Evolutionary conservation across 305 asterid species (phyloP), one percentile per base, ranked within the genome.

Genomic region (Solanum hybrid): DNA sequence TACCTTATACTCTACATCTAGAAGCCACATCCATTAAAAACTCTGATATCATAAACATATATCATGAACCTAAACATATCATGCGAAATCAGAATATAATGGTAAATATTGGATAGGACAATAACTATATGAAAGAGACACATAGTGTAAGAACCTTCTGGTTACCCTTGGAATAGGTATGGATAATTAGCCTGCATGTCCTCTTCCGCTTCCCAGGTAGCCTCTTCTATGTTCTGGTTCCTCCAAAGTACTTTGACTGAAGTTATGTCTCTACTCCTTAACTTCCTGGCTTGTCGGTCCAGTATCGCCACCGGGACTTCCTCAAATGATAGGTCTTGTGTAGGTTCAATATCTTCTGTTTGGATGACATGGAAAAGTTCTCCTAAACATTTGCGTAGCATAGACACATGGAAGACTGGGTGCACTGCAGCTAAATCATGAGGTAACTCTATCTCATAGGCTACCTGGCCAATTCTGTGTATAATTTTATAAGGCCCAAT

Each of bases 141-240:
- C 66, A 6, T 17, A 17, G 66, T 51, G 8, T 17, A 51, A 56
- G 22, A 56, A 56, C 7, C 66, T 56, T 17, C 10, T 56, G 1
- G 9, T 56, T 15, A 3, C 9, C 22, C 66, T 51, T 51, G 66
- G 66, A 6, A 17, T 7, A 56, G 4, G n/a, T 56, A 56, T 0
- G 2, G 3, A 56, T 56, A 56, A 15, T 56, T 56, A 56, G n/a
- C n/a, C 14, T 19, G 9, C 2, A 56, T 17, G 4, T 56, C n/a
- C n/a, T 5, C 2, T 56, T 15, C 10, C 7, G 0, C n/a, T 51
- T 51, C 10, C n/a, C 0, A 2, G 6, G n/a, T 15, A 0, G 4
- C 10, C 10, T 6, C 10, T 56, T 56, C n/a, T 56, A 17, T 56
- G 9, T 56, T 17, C 66, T 56, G 4, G 66, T 56, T 56, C 66